phyloP scores from a whole-genome alignment of 495 filamentous ascomycete genomes.

The Aspergillus ostianus region DNA sequence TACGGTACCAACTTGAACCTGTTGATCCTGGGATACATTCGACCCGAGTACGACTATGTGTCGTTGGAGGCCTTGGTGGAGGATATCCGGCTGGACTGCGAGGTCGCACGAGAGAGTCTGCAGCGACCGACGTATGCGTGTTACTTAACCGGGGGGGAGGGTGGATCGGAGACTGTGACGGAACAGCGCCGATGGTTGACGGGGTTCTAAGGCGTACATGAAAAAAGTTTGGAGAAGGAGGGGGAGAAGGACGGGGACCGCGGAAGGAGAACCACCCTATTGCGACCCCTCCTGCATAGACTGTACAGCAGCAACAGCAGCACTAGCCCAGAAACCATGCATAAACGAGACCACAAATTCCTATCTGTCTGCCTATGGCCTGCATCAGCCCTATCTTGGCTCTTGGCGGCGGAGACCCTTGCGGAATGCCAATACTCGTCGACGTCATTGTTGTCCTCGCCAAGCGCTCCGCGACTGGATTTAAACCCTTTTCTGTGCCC shows the following conservation, averaged over 20 bases:
- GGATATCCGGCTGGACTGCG: slow-evolving; percentile 86
- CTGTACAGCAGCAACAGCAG: neutral
- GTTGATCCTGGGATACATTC: slow-evolving; percentile 79
- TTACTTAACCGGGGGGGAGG: slow-evolving; percentile 35
- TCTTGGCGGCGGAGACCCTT: neutral
- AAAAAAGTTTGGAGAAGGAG: neutral
- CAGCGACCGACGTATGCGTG: slow-evolving; percentile 62
- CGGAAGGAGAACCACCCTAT: neutral
- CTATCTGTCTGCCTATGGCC: neutral
- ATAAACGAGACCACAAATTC: slow-evolving; percentile 3
- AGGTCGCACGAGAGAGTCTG: slow-evolving; percentile 75
- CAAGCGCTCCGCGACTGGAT: neutral
- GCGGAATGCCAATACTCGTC: slow-evolving; percentile 16
- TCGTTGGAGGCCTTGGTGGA: slow-evolving; percentile 76
- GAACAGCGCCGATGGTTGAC: slow-evolving; percentile 38
- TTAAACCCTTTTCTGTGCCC: neutral
- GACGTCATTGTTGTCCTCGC: slow-evolving; percentile 17
- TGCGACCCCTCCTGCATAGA: neutral
- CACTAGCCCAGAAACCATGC: neutral
- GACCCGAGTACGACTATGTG: slow-evolving; percentile 85
- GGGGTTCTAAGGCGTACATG: slow-evolving; percentile 23
- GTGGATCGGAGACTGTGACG: slow-evolving; percentile 20
- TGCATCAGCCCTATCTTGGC: slow-evolving; percentile 12
- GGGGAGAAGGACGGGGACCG: neutral
- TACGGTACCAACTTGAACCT: slow-evolving; percentile 78